Evolutionary conservation across 2,329 filamentous ascomycete genomes (phyloP).

Genomic region (Sporothrix schenckii): DNA sequence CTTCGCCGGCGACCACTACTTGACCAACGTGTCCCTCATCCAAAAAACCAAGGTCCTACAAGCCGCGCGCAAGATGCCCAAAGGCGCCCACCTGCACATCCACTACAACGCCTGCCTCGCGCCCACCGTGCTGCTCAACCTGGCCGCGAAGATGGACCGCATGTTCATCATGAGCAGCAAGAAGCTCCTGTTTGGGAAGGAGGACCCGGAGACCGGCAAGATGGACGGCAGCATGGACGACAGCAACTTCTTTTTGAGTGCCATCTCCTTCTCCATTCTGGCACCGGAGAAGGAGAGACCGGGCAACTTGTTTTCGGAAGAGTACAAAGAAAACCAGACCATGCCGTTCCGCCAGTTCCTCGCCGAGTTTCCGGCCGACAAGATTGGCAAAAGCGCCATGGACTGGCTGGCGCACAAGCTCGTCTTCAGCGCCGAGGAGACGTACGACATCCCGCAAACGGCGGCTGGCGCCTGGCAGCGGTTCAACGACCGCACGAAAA

Average conservation of each 20-base stretch:
- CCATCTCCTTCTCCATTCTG: slow-evolving; percentile 64
- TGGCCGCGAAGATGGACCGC: slow-evolving; percentile 58
- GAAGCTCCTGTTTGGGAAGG: slow-evolving; percentile 48
- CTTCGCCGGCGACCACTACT: slow-evolving; percentile 60
- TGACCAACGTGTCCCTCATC: slow-evolving; percentile 59
- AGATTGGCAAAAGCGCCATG: slow-evolving; percentile 42
- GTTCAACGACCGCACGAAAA: slow-evolving; percentile 70
- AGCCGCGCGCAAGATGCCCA: slow-evolving; percentile 64
- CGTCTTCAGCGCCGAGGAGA: slow-evolving; percentile 62
- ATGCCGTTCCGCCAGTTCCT: slow-evolving; percentile 52
- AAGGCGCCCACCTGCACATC: slow-evolving; percentile 72
- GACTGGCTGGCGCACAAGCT: slow-evolving; percentile 66
- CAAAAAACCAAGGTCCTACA: slow-evolving; percentile 59
- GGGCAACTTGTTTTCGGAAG: slow-evolving; percentile 52
- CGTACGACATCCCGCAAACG: slow-evolving; percentile 56
- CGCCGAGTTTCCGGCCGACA: slow-evolving; percentile 42
- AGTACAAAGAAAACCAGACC: slow-evolving; percentile 49
- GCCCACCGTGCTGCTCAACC: slow-evolving; percentile 61
- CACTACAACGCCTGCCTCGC: slow-evolving; percentile 77
- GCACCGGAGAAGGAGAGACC: slow-evolving; percentile 42
- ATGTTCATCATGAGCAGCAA: slow-evolving; percentile 71
- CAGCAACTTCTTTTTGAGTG: slow-evolving; percentile 54
- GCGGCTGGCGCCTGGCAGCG: slow-evolving; percentile 58
- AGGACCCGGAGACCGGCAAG: slow-evolving; percentile 36
- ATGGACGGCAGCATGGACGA: not conserved